Conservation (phyloP, 768 basidiomycete species). For the Rhodotorula babjevae region DNA sequence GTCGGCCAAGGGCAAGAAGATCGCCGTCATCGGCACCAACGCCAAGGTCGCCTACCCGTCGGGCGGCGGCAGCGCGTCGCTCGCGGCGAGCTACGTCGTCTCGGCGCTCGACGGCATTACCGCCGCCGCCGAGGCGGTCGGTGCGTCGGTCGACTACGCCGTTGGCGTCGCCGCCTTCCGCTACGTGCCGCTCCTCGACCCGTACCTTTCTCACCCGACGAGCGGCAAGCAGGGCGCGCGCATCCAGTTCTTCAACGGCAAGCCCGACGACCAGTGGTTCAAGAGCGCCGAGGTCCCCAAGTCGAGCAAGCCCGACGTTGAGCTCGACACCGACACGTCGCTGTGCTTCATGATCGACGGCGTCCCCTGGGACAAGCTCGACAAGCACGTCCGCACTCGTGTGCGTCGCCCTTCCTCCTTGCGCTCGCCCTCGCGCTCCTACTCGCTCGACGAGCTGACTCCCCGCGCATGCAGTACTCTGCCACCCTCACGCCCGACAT, state of each 20-base stretch:
- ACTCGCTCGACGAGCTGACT: background rate
- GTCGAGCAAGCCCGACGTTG: background rate
- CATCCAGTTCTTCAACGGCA: conserved; percentile 35
- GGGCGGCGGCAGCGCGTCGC: conserved; percentile 49
- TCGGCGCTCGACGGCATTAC: conserved; percentile 47
- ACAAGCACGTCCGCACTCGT: background rate
- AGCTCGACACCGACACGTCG: conserved; percentile 1
- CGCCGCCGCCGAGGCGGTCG: conserved; percentile 41
- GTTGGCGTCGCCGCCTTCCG: conserved; percentile 33
- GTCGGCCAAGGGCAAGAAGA: conserved; percentile 19
- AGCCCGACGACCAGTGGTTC: conserved; percentile 6
- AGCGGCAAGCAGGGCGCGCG: background rate
- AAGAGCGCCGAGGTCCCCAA: background rate
- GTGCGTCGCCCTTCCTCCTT: conserved; percentile 3
- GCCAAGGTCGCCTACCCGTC: conserved; percentile 44
- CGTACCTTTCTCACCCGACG: conserved; percentile 14
- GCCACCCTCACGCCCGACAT: conserved; percentile 28
- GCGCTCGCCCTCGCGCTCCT: background rate
- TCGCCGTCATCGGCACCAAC: conserved; percentile 45
- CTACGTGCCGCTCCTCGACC: conserved; percentile 33
- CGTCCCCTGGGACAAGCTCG: conserved; percentile 20
- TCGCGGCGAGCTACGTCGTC: conserved; percentile 46
- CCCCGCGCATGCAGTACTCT: background rate
- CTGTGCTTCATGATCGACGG: conserved; percentile 33
- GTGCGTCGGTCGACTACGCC: conserved; percentile 23